Evolutionary conservation across 2,329 filamentous ascomycete genomes (phyloP).

Genomic region (Diaporthe capsici): DNA sequence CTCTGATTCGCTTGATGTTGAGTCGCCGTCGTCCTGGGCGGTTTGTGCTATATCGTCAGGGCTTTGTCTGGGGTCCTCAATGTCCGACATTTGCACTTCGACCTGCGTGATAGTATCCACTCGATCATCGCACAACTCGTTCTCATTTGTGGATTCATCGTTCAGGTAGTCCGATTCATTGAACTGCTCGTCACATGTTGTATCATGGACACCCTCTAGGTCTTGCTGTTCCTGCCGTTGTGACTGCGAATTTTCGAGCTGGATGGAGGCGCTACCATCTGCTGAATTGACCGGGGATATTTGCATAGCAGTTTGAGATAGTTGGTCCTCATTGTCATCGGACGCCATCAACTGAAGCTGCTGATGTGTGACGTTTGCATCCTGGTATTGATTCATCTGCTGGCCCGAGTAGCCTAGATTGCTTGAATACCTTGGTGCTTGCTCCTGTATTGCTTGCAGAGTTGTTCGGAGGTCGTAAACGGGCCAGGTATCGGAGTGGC

Average conservation of each 20-base stretch:
- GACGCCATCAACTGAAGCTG: conserved; percentile 18
- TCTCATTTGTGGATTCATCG: conserved; percentile 18
- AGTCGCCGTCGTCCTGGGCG: not conserved
- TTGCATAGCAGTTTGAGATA: conserved; percentile 17
- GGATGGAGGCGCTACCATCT: not conserved
- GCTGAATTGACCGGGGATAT: not conserved
- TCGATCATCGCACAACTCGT: conserved; percentile 6
- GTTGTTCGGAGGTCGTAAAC: not conserved
- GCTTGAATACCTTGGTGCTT: conserved; percentile 1
- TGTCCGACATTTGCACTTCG: not conserved
- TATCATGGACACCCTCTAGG: not conserved
- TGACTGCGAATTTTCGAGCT: conserved; percentile 3
- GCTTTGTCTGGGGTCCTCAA: not conserved
- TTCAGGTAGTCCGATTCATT: conserved; percentile 24
- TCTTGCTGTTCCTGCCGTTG: conserved; percentile 1
- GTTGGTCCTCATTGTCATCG: not conserved
- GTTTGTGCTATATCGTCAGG: not conserved
- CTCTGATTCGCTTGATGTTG: not conserved
- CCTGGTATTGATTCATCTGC: conserved; percentile 30
- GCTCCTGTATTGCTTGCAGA: conserved; percentile 12
- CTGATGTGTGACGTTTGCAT: conserved; percentile 12
- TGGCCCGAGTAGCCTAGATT: conserved; percentile 2
- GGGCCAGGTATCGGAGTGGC: conserved; percentile 13
- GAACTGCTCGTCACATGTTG: conserved; percentile 9
- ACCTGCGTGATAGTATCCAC: not conserved